Evolutionary conservation across 352 stramenopile genomes (phyloP).

Genomic region (Phytopythium ostracodes): DNA sequence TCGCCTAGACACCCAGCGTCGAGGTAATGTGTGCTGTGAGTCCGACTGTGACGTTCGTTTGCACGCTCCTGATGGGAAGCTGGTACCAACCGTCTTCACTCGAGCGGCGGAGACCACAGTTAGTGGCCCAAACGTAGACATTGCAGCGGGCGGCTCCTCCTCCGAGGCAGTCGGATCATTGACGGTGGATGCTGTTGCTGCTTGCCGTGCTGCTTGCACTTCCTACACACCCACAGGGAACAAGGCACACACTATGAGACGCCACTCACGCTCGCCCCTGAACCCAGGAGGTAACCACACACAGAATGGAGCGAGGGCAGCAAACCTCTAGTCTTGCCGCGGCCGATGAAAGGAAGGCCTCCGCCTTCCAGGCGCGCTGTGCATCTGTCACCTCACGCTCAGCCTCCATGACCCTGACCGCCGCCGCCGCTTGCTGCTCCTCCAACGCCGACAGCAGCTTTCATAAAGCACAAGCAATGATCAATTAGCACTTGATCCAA

Average conservation of each 20-base stretch:
- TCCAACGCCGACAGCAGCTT: neutral
- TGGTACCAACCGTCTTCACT: conserved; percentile 13
- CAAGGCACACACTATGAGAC: neutral
- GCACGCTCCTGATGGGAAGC: neutral
- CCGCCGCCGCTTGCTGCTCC: conserved; percentile 1
- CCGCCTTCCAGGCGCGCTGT: conserved; percentile 5
- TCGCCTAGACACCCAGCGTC: conserved; percentile 10
- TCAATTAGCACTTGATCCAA: neutral
- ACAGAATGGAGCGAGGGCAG: neutral
- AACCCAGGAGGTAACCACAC: neutral
- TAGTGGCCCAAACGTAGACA: neutral
- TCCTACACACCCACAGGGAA: conserved; percentile 4
- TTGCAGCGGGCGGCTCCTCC: neutral
- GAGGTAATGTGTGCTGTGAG: neutral
- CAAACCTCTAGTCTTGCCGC: conserved; percentile 25
- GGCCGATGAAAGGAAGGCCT: conserved; percentile 45
- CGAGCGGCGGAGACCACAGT: neutral
- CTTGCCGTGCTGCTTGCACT: conserved; percentile 10
- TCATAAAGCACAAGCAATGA: neutral
- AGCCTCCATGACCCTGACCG: neutral
- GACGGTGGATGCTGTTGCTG: no score
- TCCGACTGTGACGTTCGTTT: neutral
- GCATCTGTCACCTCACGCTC: neutral
- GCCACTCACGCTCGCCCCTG: neutral
- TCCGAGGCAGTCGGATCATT: neutral